These are phyloP conservation scores for Halteria grandinella DNA, from an alignment of 73 alveolate genomes.

Conservation along the genomic window DNA sequence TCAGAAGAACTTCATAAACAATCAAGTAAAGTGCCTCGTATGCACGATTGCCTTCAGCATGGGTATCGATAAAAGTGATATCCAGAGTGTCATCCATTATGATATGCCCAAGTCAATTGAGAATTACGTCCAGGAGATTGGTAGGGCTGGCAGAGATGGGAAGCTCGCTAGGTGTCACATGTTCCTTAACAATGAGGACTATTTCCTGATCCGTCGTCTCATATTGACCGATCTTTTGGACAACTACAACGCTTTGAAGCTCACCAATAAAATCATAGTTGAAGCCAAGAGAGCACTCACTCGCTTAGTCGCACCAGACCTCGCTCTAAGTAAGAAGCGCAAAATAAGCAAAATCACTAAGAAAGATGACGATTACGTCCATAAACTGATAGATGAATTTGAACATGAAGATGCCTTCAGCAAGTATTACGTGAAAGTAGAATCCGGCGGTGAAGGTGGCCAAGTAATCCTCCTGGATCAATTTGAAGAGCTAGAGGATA, in stretches of 20 bases:
- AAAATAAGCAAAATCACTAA: slow-evolving; percentile 16
- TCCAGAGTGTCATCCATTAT: slow-evolving; percentile 92
- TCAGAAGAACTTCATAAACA: slow-evolving; percentile 78
- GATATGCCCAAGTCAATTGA: slow-evolving; percentile 96
- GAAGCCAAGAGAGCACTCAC: slow-evolving; percentile 7
- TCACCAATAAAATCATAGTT: slow-evolving; percentile 42
- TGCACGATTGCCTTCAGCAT: slow-evolving; percentile 97
- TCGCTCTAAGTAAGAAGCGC: slow-evolving; percentile 5
- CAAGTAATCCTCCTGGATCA: background rate
- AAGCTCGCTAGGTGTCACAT: slow-evolving; percentile 87
- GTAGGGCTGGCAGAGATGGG: slow-evolving; percentile 99
- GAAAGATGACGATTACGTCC: slow-evolving; percentile 39
- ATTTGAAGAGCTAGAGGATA: background rate
- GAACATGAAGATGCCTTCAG: slow-evolving; percentile 28
- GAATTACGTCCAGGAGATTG: slow-evolving; percentile 96
- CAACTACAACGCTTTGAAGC: slow-evolving; percentile 28
- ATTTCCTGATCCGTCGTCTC: slow-evolving; percentile 52
- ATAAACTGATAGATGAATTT: slow-evolving; percentile 20
- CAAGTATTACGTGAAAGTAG: too few relatives aligned
- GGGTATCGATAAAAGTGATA: slow-evolving; percentile 97
- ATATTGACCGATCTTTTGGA: slow-evolving; percentile 50
- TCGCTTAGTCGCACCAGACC: background rate
- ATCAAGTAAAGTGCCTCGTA: slow-evolving; percentile 74
- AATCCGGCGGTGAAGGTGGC: too few relatives aligned
- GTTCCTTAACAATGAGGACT: slow-evolving; percentile 75